Conservation (phyloP, 2,329 filamentous ascomycete genomes). For the Trematosphaeria pertusa region DNA sequence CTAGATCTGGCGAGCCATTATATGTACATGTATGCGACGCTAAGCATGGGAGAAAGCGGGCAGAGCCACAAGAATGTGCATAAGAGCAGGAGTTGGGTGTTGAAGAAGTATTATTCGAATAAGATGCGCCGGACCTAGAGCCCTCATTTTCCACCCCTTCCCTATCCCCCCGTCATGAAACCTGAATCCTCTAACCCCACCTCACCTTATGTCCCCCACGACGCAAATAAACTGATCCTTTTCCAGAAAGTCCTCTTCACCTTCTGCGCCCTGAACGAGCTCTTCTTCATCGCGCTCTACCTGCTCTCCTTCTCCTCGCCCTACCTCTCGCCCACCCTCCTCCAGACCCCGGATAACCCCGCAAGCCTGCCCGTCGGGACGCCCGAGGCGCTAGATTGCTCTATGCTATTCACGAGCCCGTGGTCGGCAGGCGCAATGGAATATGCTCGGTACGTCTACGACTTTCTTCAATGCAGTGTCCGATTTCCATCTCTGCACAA, state of each 20-base stretch:
- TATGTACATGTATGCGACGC: constrained; percentile 97
- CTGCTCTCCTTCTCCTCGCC: constrained; percentile 96
- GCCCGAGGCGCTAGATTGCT: constrained; percentile 72
- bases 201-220: too few relatives aligned
- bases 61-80: constrained; percentile 94
- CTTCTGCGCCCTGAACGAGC: constrained; percentile 88
- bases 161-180: too few relatives aligned
- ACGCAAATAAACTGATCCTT: too few relatives aligned
- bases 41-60: constrained; percentile 82
- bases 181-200: too few relatives aligned
- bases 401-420: constrained; percentile 82
- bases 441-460: constrained; percentile 69
- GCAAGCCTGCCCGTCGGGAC: constrained; percentile 64
- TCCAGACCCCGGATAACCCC: constrained; percentile 65
- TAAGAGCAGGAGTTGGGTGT: constrained; percentile 81
- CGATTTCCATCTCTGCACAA: too few relatives aligned
- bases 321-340: constrained; percentile 83
- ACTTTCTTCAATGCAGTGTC: too few relatives aligned
- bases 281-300: constrained; percentile 98
- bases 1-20: constrained; percentile 96
- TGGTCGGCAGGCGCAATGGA: constrained; percentile 94
- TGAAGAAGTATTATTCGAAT: constrained; percentile 97
- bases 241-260: constrained; percentile 85
- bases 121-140: too few relatives aligned
- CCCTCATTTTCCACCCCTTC: too few relatives aligned